These are phyloP conservation scores for Astrothelium macrocarpum DNA, from an alignment of 495 filamentous ascomycete species.

Conservation along the genomic window DNA sequence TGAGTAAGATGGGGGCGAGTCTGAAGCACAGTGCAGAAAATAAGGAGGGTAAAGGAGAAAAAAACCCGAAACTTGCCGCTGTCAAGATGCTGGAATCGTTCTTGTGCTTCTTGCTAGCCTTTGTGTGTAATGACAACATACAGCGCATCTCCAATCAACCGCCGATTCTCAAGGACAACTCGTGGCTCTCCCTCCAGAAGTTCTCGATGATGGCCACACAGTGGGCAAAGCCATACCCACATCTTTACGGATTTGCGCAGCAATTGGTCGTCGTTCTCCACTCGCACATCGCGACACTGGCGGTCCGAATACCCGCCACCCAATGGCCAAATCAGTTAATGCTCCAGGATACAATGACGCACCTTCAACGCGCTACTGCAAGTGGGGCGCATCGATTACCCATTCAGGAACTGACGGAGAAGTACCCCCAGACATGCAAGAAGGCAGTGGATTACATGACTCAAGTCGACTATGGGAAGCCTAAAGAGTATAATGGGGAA, in stretches of 20 bases:
- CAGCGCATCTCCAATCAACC: not conserved
- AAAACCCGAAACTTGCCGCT: not conserved
- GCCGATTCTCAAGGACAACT: not conserved
- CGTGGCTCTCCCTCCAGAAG: not conserved
- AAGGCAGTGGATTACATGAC: not conserved
- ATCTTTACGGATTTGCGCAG: not conserved
- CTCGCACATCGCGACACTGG: not conserved
- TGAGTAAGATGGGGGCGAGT: not conserved
- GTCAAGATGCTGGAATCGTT: slow-evolving; percentile 2
- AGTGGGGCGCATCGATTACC: not conserved
- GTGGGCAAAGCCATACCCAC: not conserved
- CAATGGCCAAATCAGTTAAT: not conserved
- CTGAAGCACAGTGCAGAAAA: slow-evolving; percentile 1
- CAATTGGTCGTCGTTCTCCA: not conserved
- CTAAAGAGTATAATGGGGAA: not conserved
- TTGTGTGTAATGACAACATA: not conserved
- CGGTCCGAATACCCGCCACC: not conserved
- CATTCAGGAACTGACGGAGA: not conserved
- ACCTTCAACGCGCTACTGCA: not conserved
- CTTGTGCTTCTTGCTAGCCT: not conserved
- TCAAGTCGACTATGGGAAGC: not conserved
- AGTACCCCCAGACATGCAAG: slow-evolving; percentile 3
- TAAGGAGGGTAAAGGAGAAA: not conserved
- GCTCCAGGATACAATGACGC: not conserved
- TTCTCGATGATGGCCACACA: not conserved